Percentiles rank a stretch among this genome's conserved stretches.
These are phyloP conservation scores for Tribonema minus DNA, from an alignment of 108 stramenopile genomes.

Conservation along the genomic window DNA sequence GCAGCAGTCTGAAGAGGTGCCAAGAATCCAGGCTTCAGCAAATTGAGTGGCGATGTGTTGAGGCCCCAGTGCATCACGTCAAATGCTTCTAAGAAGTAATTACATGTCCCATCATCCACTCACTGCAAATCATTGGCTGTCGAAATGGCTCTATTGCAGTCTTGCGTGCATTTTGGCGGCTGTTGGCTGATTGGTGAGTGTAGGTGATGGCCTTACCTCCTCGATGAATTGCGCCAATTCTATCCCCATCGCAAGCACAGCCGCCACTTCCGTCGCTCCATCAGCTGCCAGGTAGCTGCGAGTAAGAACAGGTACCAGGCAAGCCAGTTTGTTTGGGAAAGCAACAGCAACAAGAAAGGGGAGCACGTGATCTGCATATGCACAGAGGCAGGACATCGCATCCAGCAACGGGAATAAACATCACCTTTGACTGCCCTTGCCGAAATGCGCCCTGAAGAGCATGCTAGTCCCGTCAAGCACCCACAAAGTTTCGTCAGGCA, in stretches of 20 bases:
- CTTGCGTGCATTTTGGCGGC: too few species aligned
- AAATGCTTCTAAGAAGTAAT: too few species aligned
- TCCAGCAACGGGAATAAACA: too few species aligned
- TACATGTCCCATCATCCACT: too few species aligned
- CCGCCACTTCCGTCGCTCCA: conserved; percentile 25
- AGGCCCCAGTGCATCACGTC: too few species aligned
- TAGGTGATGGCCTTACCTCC: neutral
- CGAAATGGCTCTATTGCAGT: too few species aligned
- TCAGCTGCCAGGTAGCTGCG: conserved; percentile 16
- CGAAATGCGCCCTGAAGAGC: conserved; percentile 30
- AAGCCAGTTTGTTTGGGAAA: neutral
- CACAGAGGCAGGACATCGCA: neutral
- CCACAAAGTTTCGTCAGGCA: conserved; percentile 26
- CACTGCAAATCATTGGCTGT: too few species aligned
- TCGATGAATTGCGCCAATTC: conserved; percentile 35
- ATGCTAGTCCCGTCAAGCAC: conserved; percentile 30
- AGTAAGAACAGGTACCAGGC: neutral
- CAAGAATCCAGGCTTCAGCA: too few species aligned
- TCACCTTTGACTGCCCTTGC: conserved; percentile 17
- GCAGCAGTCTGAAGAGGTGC: too few species aligned
- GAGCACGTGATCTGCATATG: neutral
- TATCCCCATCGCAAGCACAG: conserved; percentile 32
- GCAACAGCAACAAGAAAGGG: neutral
- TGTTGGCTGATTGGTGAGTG: too few species aligned
- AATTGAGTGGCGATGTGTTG: too few species aligned